Percentiles rank a stretch among this genome's conserved stretches.
Evolutionary conservation across 805 yeast species (phyloP).

Genomic region (Lipomyces lipofer): DNA sequence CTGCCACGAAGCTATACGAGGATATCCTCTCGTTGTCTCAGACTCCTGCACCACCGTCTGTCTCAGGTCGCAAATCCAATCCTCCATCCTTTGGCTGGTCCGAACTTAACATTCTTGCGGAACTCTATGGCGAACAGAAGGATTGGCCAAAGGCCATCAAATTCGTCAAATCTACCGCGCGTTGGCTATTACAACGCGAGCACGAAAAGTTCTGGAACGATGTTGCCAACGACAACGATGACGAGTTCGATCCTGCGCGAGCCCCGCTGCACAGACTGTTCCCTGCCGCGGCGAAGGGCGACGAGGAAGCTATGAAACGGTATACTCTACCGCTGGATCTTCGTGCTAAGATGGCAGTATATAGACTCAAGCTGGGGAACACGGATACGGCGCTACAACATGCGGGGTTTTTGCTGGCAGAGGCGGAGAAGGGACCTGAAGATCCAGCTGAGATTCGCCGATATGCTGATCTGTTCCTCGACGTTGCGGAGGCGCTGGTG

Average conservation of each 20-base stretch:
- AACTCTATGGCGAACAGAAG: conserved; percentile 69
- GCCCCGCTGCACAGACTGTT: conserved; percentile 29
- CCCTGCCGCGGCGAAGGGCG: conserved; percentile 38
- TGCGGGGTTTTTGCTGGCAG: conserved; percentile 41
- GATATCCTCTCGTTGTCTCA: conserved; percentile 30
- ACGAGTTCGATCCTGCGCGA: conserved; percentile 28
- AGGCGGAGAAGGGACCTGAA: conserved; percentile 38
- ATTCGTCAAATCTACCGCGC: conserved; percentile 65
- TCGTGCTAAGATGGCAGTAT: conserved; percentile 72
- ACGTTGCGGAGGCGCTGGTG: conserved; percentile 74
- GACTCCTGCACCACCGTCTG: conserved; percentile 12
- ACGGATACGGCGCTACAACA: conserved; percentile 73
- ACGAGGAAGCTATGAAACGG: conserved; percentile 4
- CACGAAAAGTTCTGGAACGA: conserved; percentile 69
- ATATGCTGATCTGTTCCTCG: conserved; percentile 69
- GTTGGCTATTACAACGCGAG: conserved; percentile 79
- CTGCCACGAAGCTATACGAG: conserved; percentile 35
- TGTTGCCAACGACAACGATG: conserved; percentile 64
- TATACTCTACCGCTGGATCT: conserved; percentile 80
- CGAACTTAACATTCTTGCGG: conserved; percentile 79
- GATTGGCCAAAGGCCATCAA: conserved; percentile 65
- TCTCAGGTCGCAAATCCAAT: conserved; percentile 63
- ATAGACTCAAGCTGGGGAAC: conserved; percentile 65
- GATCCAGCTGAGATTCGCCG: conserved; percentile 59
- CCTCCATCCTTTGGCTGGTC: conserved; percentile 73